Evolutionary conservation across 208 protist genomes (phyloP).

Genomic region (Acanthamoeba sp.): DNA sequence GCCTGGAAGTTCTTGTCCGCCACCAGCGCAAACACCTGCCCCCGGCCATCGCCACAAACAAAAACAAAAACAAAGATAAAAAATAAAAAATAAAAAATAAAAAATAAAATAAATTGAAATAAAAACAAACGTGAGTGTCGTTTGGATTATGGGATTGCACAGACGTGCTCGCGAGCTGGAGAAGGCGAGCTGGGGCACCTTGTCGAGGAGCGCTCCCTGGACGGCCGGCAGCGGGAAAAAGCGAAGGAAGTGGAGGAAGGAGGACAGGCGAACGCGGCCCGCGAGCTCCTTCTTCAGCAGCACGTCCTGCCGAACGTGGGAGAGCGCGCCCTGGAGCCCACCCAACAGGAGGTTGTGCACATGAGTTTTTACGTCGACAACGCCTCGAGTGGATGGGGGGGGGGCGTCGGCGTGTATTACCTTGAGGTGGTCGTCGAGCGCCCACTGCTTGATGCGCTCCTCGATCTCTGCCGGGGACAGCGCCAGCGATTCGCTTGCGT

Average conservation of each 20-base stretch:
- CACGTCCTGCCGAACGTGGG: conserved; percentile 25
- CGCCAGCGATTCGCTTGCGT: neutral
- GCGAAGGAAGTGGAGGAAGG: conserved; percentile 28
- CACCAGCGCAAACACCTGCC: neutral
- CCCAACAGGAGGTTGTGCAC: no score
- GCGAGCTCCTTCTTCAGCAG: neutral
- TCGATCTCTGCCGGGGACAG: conserved; percentile 22
- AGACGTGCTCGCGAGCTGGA: no score
- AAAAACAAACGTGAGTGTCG: no score
- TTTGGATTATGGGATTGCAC: no score
- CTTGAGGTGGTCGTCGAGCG: conserved; percentile 20
- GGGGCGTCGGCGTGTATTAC: no score
- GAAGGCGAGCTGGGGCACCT: neutral
- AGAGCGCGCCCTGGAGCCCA: neutral
- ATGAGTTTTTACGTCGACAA: no score
- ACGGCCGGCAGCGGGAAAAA: neutral
- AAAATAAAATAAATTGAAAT: no score
- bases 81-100: no score
- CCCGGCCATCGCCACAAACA: neutral
- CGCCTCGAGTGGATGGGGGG: no score
- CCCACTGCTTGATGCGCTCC: neutral
- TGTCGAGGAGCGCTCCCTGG: neutral
- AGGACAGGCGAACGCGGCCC: neutral
- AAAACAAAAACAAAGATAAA: neutral
- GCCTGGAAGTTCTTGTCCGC: conserved; percentile 52